phyloP scores from a whole-genome alignment of 2,329 filamentous ascomycete genomes.

The Penicillium sp. region DNA sequence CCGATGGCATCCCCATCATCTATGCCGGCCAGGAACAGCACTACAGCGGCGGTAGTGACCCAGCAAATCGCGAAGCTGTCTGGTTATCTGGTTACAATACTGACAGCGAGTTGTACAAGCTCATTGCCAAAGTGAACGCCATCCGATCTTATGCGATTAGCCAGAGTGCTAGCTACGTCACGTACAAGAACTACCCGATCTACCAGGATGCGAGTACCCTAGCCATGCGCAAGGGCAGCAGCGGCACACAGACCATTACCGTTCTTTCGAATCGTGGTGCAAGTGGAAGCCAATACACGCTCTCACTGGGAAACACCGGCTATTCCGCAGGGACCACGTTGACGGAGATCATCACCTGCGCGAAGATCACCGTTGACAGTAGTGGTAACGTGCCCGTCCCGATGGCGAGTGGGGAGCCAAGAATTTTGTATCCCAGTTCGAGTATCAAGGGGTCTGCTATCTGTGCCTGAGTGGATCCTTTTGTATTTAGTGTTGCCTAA shows the following conservation, averaged over 20 bases:
- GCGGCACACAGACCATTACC: slow-evolving; percentile 44
- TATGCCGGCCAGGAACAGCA: slow-evolving; percentile 71
- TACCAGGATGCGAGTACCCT: slow-evolving; percentile 48
- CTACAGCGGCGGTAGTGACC: slow-evolving; percentile 54
- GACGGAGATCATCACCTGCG: slow-evolving; percentile 43
- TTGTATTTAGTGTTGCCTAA: neutral
- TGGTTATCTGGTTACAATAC: slow-evolving; percentile 58
- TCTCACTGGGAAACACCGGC: slow-evolving; percentile 25
- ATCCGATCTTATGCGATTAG: slow-evolving; percentile 53
- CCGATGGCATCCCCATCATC: slow-evolving; percentile 64
- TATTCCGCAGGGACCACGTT: slow-evolving; percentile 26
- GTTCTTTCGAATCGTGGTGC: slow-evolving; percentile 50
- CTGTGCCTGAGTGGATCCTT: slow-evolving; percentile 12
- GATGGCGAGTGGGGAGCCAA: slow-evolving; percentile 48
- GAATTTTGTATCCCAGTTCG: slow-evolving; percentile 36
- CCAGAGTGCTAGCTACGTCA: slow-evolving; percentile 43
- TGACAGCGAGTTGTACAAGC: slow-evolving; percentile 51
- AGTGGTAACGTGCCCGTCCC: slow-evolving; percentile 49
- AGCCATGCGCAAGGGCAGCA: slow-evolving; percentile 46
- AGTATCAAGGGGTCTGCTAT: slow-evolving; percentile 14
- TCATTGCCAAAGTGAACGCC: slow-evolving; percentile 52
- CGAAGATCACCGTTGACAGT: slow-evolving; percentile 43
- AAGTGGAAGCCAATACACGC: slow-evolving; percentile 23
- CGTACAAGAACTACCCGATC: slow-evolving; percentile 44
- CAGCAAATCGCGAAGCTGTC: slow-evolving; percentile 58